These are phyloP conservation scores for Lycium ferocissimum DNA, from an alignment of 257 asterid genomes.

Conservation along the genomic window DNA sequence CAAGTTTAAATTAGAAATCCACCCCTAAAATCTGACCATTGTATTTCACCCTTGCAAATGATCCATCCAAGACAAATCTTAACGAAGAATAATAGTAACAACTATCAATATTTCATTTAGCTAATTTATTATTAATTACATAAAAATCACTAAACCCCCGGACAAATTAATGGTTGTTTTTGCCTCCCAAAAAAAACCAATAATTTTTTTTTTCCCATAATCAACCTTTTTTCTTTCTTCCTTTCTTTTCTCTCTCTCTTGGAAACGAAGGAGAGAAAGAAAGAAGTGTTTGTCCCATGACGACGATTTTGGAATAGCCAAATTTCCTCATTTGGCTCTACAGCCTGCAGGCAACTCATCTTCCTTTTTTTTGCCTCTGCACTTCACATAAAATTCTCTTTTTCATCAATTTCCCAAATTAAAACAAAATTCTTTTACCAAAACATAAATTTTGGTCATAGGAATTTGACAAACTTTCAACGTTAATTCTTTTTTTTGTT, in stretches of 20 bases:
- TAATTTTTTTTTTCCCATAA: constrained; percentile 21
- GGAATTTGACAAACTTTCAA: background rate
- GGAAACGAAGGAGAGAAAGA: constrained; percentile 54
- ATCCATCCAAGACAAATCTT: background rate
- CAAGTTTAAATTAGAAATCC: background rate
- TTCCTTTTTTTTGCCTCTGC: constrained; percentile 38
- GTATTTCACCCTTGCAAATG: background rate
- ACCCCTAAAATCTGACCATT: background rate
- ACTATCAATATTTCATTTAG: background rate
- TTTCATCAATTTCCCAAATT: constrained; percentile 24
- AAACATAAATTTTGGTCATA: background rate
- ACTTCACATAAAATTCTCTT: constrained; percentile 33
- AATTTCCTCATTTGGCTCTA: background rate
- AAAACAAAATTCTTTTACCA: background rate
- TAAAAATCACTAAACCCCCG: background rate
- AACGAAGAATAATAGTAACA: background rate
- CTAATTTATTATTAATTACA: background rate
- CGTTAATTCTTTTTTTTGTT: background rate
- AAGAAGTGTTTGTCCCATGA: constrained; percentile 38
- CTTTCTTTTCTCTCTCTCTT: constrained; percentile 44
- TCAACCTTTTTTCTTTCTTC: constrained; percentile 48
- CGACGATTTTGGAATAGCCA: background rate
- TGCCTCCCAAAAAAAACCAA: constrained; percentile 33
- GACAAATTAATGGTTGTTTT: background rate
- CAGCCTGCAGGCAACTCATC: background rate